Evolutionary conservation across 768 basidiomycete genomes (phyloP), one percentile per base, ranked within the genome.

Genomic region (Baorangia bicolor): DNA sequence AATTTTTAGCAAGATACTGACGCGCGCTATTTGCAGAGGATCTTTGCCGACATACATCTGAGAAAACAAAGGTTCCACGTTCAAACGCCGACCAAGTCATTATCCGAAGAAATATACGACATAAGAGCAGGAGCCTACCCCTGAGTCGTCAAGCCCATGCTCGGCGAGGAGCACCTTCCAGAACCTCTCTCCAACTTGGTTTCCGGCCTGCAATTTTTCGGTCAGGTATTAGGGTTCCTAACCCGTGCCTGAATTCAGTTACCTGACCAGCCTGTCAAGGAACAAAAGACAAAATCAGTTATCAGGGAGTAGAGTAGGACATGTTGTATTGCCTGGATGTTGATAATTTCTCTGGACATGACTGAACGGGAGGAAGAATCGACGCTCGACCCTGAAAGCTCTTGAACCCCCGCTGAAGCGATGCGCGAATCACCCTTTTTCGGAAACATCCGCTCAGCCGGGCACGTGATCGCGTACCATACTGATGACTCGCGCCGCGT

Each of bases 151-250:
- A 47, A 94, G 77, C 0, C 92, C 93, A 70, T 94, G 93, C 74
- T 94, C 92, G 16, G 84, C 82, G 23, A 97, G 79, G 53, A 96
- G 82, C 81, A 88, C 86, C 56, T 87, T 78, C 94, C 94, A 97
- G 72, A 96, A 98, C 42, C 81, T 80, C 64, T 91, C 89, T 49
- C 93, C 92, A 41, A 91, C 82, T 73, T 87, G 86, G 64, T 87
- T 88, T 59, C 87, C 85, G 28, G 87, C 87, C 84, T 86, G 46
- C 5, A 58, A 53, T 5, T 49, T 67, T 67, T 55, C 13, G 5
- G 55, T 67, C 49, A 69, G 58, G 58, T 49, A 49, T 57, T 55
- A 57, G 53, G 57, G 50, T 60, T 55, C 45, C 23, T 35, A 44
- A 34, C 34, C 6, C 34, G 33, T 28, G n/a, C n/a, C 13, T 30